Conservation (phyloP, 2,329 filamentous ascomycete genomes). For the Diaporthe destruens region DNA sequence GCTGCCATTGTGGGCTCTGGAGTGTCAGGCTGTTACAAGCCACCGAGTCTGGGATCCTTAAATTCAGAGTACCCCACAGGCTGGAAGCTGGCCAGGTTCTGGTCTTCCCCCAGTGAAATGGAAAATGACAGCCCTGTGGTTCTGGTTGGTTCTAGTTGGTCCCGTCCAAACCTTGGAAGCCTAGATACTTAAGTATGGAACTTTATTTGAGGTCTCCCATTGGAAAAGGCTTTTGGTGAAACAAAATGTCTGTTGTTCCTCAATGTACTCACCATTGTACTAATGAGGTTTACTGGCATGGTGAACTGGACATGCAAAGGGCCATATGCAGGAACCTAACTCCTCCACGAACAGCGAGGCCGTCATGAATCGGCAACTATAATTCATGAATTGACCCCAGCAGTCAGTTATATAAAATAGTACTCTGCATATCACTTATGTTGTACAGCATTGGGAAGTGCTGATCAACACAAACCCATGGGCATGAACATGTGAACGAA, state of each 20-base stretch:
- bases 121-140: not conserved
- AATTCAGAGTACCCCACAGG: not conserved
- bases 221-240: not conserved
- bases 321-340: not conserved
- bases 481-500: not conserved
- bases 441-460: not conserved
- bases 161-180: not conserved
- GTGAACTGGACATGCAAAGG: not conserved
- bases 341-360: not conserved
- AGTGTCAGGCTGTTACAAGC: not conserved
- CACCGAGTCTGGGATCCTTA: not conserved
- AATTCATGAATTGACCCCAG: not conserved
- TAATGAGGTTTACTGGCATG: not conserved
- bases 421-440: not conserved
- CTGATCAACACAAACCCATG: not conserved
- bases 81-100: not conserved
- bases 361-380: not conserved
- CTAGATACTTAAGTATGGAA: too few relatives aligned
- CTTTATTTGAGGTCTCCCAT: not conserved
- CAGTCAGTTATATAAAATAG: not conserved
- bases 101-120: not conserved
- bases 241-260: not conserved
- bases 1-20: too few relatives aligned
- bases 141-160: not conserved
- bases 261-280: not conserved